These are phyloP conservation scores for Spergularia azorica DNA, from an alignment of 179 eudicot genomes.

Conservation along the genomic window DNA sequence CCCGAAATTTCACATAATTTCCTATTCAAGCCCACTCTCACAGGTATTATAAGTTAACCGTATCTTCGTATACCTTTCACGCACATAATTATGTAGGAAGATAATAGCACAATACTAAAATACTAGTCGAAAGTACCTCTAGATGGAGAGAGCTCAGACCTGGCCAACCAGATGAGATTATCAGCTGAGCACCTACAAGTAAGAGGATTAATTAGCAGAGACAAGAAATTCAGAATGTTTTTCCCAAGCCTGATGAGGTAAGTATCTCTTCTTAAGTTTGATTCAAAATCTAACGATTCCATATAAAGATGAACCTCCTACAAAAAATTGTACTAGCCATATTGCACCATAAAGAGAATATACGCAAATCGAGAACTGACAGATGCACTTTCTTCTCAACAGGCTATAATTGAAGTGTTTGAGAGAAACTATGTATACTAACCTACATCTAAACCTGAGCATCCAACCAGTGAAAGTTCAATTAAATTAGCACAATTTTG, in stretches of 20 bases:
- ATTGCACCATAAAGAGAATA: constrained; percentile 2
- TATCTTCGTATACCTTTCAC: background rate
- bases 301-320: background rate
- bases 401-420: background rate
- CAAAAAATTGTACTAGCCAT: background rate
- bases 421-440: constrained; percentile 16
- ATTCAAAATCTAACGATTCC: too few species aligned
- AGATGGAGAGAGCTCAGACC: constrained; percentile 69
- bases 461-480: constrained; percentile 72
- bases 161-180: constrained; percentile 89
- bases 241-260: background rate
- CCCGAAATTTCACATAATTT: background rate
- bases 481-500: constrained; percentile 52
- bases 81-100: background rate
- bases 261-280: background rate
- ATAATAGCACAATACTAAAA: background rate
- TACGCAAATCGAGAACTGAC: background rate
- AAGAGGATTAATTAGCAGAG: background rate
- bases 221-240: background rate
- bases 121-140: constrained; percentile 52
- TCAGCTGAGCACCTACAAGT: constrained; percentile 63
- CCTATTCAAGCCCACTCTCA: background rate
- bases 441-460: constrained; percentile 68
- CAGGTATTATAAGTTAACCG: background rate
- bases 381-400: background rate